Conservation (phyloP, 2,329 filamentous ascomycete genomes). For the Nemania sp. region DNA sequence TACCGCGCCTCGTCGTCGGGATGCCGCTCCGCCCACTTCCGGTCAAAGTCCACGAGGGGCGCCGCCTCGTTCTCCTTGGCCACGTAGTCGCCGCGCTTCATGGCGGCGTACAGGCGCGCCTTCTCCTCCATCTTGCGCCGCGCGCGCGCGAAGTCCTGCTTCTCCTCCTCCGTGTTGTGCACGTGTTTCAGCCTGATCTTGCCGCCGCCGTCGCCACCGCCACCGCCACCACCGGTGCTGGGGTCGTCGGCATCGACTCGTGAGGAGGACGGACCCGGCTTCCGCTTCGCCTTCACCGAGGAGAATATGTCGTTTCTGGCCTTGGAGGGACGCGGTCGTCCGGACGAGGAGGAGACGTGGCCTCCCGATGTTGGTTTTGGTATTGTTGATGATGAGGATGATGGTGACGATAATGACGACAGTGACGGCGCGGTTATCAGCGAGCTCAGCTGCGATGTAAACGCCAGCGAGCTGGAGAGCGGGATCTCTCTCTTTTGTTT, state of each 20-base stretch:
- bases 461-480: conserved; percentile 76
- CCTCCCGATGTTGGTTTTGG: conserved; percentile 33
- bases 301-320: conserved; percentile 72
- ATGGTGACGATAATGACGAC: conserved; percentile 46
- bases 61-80: conserved; percentile 66
- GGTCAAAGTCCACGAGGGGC: conserved; percentile 87
- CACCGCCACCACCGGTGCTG: too few relatives aligned
- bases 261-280: conserved; percentile 39
- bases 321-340: conserved; percentile 58
- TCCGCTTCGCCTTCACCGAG: conserved; percentile 46
- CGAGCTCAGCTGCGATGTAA: conserved; percentile 84
- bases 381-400: conserved; percentile 43
- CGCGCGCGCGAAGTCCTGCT: conserved; percentile 70
- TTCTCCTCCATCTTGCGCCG: conserved; percentile 89
- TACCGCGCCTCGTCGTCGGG: conserved; percentile 52
- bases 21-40: conserved; percentile 84
- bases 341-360: conserved; percentile 42
- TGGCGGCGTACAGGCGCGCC: conserved; percentile 80
- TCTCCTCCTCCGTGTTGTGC: conserved; percentile 63
- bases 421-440: conserved; percentile 66
- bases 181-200: conserved; percentile 55
- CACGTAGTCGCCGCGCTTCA: conserved; percentile 89
- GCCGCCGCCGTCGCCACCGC: conserved; percentile 1
- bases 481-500: conserved; percentile 71
- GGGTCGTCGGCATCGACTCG: conserved; percentile 43